phyloP scores from a whole-genome alignment of 257 asterid species.

The Solanum etuberosum region DNA sequence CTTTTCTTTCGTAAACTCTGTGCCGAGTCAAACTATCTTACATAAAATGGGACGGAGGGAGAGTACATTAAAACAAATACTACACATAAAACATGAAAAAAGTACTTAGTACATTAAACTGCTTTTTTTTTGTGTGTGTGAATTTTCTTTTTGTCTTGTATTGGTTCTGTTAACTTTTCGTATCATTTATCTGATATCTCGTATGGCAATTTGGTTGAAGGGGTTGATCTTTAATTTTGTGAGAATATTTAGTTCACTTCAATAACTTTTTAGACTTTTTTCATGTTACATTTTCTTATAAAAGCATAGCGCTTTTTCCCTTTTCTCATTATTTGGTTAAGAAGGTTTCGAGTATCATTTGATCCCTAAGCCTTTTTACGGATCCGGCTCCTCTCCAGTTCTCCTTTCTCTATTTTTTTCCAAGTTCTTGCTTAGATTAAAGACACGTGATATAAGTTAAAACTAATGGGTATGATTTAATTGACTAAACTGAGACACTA shows the following conservation, averaged over 20 bases:
- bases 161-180: background rate
- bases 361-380: background rate
- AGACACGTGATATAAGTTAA: too few species aligned
- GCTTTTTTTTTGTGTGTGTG: background rate
- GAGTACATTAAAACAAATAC: background rate
- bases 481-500: too few species aligned
- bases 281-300: background rate
- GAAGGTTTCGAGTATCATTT: background rate
- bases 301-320: background rate
- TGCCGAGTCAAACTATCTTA: too few species aligned
- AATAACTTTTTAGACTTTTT: background rate
- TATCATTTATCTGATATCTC: background rate
- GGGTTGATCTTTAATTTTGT: background rate
- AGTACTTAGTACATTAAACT: background rate
- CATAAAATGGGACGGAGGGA: too few species aligned
- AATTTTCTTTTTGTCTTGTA: background rate
- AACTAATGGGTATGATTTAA: too few species aligned
- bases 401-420: too few species aligned
- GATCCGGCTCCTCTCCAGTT: too few species aligned
- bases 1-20: too few species aligned
- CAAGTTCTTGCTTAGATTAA: too few species aligned
- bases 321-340: background rate
- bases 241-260: background rate
- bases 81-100: background rate
- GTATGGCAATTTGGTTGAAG: background rate